Base-by-base conservation (phyloP, 169 alveolate genomes). In the Eimeria acervulina region DNA sequence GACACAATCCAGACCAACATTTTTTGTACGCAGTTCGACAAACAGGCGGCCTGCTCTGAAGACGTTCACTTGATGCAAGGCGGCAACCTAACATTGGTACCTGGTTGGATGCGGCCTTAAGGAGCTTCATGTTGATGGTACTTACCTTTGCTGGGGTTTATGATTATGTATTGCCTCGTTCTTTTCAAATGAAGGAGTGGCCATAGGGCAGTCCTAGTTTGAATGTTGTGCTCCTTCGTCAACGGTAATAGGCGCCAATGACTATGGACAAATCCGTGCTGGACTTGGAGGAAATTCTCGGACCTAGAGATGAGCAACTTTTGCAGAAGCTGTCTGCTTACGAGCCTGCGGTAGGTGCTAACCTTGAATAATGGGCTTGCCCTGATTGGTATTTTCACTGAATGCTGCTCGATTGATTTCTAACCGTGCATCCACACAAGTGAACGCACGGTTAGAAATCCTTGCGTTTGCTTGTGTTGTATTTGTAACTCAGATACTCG, bases 241-340 rank as follows among this genome's bases (percentile, higher is more conserved):
- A n/a, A 21, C 68, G 68, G 15, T 21, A 31, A 0, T 40, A 55
- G 8, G 36, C 33, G 74, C 7, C 93, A 40, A 28, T 52, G 63
- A 87, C 78, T 28, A 87, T 87, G 93, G 93, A 87, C 93, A 87
- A 87, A 47, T 38, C 93, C 31, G 93, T 61, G 55, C 66, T 87
- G 81, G 81, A 87, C 47, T 61, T 87, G 66, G 93, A 87, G 93
- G 93, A 87, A 31, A 61, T 87, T 40, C 93, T 87, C 31, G 93
- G 93, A 23, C 93, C 81, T 61, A 81, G 93, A n/a, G 93, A 87
- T 36, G 93, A 87, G 61, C 93, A 87, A 23, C 93, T 87, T 61
- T 12, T 87, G 38, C 93, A 87, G 81, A 87, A 38, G 55, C 55
- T 87, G 28, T 55, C 81, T 13, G 33, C 55, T 13, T 28, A 63